Evolutionary conservation across 768 basidiomycete genomes (phyloP).

Genomic region (Mrakia blollopis): DNA sequence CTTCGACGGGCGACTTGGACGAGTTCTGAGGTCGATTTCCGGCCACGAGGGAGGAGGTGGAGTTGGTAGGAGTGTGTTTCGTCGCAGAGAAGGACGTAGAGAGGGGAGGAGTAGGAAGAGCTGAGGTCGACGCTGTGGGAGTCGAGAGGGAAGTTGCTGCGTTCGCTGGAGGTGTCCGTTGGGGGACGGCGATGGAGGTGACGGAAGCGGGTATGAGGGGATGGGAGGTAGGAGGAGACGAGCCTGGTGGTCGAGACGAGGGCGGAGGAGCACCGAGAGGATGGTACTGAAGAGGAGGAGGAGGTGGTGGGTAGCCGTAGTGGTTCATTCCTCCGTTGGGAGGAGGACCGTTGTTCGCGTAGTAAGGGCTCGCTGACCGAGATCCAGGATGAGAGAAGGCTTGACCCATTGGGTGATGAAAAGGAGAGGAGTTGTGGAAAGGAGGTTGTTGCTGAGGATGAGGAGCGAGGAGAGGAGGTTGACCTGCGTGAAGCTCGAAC

Average conservation of each 20-base stretch:
- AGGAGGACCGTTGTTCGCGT: slow-evolving; percentile 29
- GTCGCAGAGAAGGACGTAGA: not conserved
- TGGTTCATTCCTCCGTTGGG: slow-evolving; percentile 14
- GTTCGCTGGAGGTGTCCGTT: slow-evolving; percentile 7
- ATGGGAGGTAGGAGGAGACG: not conserved
- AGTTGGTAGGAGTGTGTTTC: not conserved
- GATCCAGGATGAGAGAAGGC: slow-evolving; percentile 25
- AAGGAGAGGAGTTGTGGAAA: slow-evolving; percentile 1
- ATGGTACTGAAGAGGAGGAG: not conserved
- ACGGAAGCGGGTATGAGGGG: not conserved
- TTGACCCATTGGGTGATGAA: slow-evolving; percentile 12
- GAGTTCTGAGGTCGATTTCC: not conserved
- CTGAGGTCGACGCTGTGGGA: not conserved
- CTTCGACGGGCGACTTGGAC: slow-evolving; percentile 1
- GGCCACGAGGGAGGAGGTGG: not conserved
- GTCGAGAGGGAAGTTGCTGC: not conserved
- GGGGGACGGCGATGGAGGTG: not conserved
- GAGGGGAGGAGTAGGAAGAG: not conserved
- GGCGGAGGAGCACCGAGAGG: not conserved
- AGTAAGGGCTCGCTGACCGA: slow-evolving; percentile 29
- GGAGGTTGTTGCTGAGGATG: slow-evolving; percentile 10
- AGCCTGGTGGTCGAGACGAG: not conserved
- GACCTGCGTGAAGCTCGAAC: slow-evolving; percentile 48
- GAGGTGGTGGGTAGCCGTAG: slow-evolving; percentile 14
- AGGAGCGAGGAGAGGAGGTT: slow-evolving; percentile 16